Conservation (phyloP, 2,329 filamentous ascomycete genomes). For the Aciculosporium take region DNA sequence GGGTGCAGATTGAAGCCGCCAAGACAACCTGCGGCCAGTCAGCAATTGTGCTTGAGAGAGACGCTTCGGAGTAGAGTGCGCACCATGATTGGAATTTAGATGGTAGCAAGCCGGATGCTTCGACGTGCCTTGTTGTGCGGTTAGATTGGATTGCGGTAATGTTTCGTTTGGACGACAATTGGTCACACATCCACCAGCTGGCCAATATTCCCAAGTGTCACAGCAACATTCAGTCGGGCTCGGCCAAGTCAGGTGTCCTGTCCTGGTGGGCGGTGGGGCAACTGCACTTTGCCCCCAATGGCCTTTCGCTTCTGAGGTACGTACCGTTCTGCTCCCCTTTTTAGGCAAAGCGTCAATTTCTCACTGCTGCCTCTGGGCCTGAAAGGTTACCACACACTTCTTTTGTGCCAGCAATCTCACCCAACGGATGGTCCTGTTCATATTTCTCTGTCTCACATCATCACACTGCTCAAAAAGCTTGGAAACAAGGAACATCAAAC, state of each 20-base stretch:
- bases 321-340: not conserved
- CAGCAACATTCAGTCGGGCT: too few relatives aligned
- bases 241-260: conserved; percentile 1
- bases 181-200: not conserved
- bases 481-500: not conserved
- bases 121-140: not conserved
- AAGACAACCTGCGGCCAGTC: conserved; percentile 64
- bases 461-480: too few relatives aligned
- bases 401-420: not conserved
- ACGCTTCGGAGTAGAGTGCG: conserved; percentile 7
- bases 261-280: conserved; percentile 2
- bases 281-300: not conserved
- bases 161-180: not conserved
- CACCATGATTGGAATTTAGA: conserved; percentile 25
- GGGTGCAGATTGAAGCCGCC: conserved; percentile 95
- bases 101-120: conserved; percentile 4
- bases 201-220: not conserved
- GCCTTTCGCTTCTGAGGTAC: too few relatives aligned
- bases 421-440: not conserved
- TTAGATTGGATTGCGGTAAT: not conserved
- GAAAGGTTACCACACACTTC: not conserved
- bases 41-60: not conserved
- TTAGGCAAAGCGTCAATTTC: not conserved
- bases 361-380: not conserved
- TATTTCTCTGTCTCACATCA: not conserved